These are phyloP conservation scores for Syncephalastrum racemosum DNA, from an alignment of 371 early-diverging fungal species.

Conservation along the genomic window DNA sequence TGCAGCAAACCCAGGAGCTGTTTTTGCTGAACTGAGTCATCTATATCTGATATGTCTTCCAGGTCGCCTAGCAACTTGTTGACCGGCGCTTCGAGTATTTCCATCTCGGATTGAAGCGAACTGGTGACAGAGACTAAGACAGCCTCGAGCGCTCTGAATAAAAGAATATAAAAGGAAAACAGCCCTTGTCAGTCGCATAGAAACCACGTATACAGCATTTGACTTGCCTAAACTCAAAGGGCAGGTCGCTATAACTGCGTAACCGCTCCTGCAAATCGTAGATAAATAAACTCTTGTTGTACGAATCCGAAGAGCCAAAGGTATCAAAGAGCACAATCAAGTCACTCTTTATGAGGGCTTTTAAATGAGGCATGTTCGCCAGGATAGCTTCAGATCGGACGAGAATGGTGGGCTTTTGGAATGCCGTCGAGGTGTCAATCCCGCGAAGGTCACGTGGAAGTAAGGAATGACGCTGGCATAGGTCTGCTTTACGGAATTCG, in stretches of 20 bases:
- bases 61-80: conserved; percentile 64
- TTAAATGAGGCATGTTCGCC: conserved; percentile 77
- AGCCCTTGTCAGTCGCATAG: conserved; percentile 1
- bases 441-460: conserved; percentile 79
- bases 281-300: conserved; percentile 74
- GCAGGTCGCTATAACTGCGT: conserved; percentile 49
- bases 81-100: conserved; percentile 57
- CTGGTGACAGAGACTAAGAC: conserved; percentile 73
- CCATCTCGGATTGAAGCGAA: conserved; percentile 73
- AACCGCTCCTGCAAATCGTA: conserved; percentile 80
- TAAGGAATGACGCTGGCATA: conserved; percentile 76
- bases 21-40: conserved; percentile 72
- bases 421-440: conserved; percentile 74
- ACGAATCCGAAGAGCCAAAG: conserved; percentile 63
- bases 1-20: conserved; percentile 76
- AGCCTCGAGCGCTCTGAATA: conserved; percentile 74
- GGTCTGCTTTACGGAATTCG: conserved; percentile 74
- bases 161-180: not conserved
- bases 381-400: conserved; percentile 84
- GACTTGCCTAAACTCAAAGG: conserved; percentile 73
- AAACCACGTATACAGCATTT: not conserved
- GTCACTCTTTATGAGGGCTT: conserved; percentile 83
- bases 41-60: conserved; percentile 64
- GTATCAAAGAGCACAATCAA: conserved; percentile 77
- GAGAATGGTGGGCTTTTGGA: conserved; percentile 83